Evolutionary conservation across 306 rosid species (phyloP), one percentile per base, ranked within the genome.

Genomic region (Acacia confusa): DNA sequence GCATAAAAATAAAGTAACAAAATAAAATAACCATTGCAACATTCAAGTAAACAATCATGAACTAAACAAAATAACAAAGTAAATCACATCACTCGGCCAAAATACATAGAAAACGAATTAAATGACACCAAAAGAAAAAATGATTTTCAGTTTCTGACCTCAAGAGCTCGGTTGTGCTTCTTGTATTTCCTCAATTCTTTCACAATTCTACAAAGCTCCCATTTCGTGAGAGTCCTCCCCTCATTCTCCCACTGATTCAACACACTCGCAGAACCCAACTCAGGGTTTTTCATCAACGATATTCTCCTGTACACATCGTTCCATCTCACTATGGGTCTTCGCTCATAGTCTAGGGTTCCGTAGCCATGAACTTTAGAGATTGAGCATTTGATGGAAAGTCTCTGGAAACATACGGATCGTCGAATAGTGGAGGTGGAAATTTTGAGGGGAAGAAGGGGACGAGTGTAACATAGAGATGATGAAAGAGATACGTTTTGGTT

Each of bases 161-260:
- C 94, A 79, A 96, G 95, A 64, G 98, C 99, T 60, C 84, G 85
- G 0, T 75, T 71, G 40, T 64, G 87, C 15, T 83, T 88, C 70
- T 68, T 86, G 78, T 25, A 91, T 77, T 96, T 96, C 83, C 99
- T 85, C 86, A 96, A 82, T 87, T 96, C 99, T 77, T 88, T 96
- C 34, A 89, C 83, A 24, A 96, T 86, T 64, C 94, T 88, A 53
- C 82, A 88, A 81, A 96, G 93, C 69, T 92, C 97, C 98, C 97
- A 93, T 72, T 92, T 96, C 6, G 92, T 86, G 72, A 96, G 86
- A 53, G 14, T 67, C 75, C 72, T 92, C 0, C 97, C 94, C 86
- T 92, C 89, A 63, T 88, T 91, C 91, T 96, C 99, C 99, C 98
- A 96, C 84, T 86, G 88, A 57, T 88, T 88, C 84, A 96, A 72